Percentiles rank a stretch among this genome's conserved stretches.
These are phyloP conservation scores for Coemansia sp. DNA, from an alignment of 192 early-diverging fungal genomes.

Conservation along the genomic window DNA sequence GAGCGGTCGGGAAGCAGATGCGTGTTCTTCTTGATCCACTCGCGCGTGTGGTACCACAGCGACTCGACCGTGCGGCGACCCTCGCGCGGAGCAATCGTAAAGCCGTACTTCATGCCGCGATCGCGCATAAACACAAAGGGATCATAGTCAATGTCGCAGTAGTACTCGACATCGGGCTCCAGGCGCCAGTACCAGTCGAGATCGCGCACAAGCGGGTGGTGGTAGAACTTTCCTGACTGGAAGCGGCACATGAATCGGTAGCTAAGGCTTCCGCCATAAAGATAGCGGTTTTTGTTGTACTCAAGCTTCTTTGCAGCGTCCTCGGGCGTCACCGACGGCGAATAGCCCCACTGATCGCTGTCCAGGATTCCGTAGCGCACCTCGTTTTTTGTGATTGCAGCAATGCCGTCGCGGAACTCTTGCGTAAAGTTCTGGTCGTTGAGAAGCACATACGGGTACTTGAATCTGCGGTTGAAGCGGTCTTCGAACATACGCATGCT, in stretches of 20 bases:
- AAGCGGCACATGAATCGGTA: constrained; percentile 58
- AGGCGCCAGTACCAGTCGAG: constrained; percentile 63
- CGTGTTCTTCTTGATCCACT: constrained; percentile 57
- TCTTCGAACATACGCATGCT: constrained; percentile 66
- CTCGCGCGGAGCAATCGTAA: constrained; percentile 56
- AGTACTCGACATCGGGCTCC: constrained; percentile 56
- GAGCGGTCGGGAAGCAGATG: constrained; percentile 56
- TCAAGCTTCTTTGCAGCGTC: constrained; percentile 37
- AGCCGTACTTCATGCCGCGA: constrained; percentile 54
- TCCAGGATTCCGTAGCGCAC: neutral
- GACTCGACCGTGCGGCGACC: constrained; percentile 54
- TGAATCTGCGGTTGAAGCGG: constrained; percentile 68
- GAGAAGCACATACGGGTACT: constrained; percentile 79
- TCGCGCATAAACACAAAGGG: constrained; percentile 60
- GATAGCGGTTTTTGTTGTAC: constrained; percentile 52
- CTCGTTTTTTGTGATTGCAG: no score
- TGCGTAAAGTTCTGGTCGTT: constrained; percentile 74
- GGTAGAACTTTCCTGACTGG: constrained; percentile 54
- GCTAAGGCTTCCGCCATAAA: constrained; percentile 67
- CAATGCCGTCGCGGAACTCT: constrained; percentile 72
- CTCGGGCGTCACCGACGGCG: constrained; percentile 44
- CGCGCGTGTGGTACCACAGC: constrained; percentile 47
- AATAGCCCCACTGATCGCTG: constrained; percentile 46
- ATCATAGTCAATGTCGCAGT: constrained; percentile 56
- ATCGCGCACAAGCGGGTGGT: constrained; percentile 56